These are phyloP conservation scores for Chamaecyparis obtusa DNA, from an alignment of 75 land plant species.

Conservation along the genomic window DNA sequence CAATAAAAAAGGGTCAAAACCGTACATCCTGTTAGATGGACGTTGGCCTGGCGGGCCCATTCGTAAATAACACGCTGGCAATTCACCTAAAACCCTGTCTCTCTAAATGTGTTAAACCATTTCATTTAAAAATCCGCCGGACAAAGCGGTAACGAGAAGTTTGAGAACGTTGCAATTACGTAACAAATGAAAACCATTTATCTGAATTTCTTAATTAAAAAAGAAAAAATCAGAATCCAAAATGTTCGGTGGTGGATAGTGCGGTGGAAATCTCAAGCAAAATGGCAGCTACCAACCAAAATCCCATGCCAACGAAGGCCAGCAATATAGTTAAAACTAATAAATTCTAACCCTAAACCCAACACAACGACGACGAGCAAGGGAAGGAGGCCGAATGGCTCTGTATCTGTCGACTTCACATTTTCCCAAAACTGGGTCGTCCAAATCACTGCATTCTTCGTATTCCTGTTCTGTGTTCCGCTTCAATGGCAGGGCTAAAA, in stretches of 20 bases:
- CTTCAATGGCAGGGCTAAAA: not conserved
- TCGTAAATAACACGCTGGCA: no score
- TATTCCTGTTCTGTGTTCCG: not conserved
- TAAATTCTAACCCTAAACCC: not conserved
- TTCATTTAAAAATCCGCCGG: no score
- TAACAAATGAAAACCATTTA: no score
- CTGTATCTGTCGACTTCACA: conserved; percentile 6
- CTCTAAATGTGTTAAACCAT: no score
- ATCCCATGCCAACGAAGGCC: not conserved
- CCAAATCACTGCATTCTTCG: not conserved
- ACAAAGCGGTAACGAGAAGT: no score
- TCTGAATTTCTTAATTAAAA: not conserved
- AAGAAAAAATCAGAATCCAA: not conserved
- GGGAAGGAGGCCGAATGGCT: not conserved
- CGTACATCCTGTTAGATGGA: no score
- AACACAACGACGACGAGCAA: not conserved
- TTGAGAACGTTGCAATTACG: no score
- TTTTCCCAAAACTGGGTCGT: not conserved
- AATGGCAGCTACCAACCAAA: not conserved
- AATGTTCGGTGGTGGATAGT: not conserved
- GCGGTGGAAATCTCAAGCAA: not conserved
- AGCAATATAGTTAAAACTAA: not conserved
- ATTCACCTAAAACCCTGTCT: no score
- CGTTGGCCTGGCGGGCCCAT: no score
- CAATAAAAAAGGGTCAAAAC: no score